Base-by-base conservation (phyloP, 345 rosid genomes). In the Citrus sp. region DNA sequence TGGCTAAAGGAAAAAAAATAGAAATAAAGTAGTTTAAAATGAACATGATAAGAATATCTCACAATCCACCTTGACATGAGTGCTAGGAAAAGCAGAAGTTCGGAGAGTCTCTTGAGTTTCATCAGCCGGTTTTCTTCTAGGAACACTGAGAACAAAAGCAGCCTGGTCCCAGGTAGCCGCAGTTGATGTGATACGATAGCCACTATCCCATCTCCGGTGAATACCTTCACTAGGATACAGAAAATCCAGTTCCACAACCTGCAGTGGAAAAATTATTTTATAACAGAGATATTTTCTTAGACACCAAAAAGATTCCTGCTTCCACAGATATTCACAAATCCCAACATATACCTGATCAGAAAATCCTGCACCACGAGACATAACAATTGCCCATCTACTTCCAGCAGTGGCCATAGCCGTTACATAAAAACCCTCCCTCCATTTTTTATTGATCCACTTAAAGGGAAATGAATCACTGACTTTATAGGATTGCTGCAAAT, bases 161-260 rank as follows among this genome's bases (percentile, higher is more conserved):
- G 98, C 88, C 83, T 96, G 99, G 80, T 96, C 99, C 84, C 81
- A 85, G 21, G 96, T 96, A 78, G 98, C 99, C 28, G 97, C 98
- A 60, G 93, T 88, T 79, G 99, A 91, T 49, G 99, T 96, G 74
- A 96, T 94, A 74, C 99, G 91, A 72, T 92, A 96, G 30, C 99
- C 99, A 80, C 80, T 77, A 62, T 92, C 97, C 99, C 99, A 96
- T 85, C 99, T 91, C 73, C 92, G 88, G 83, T 96, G 99, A 83
- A 96, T 87, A 82, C 99, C 99, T 88, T 96, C 99, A 84, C 99
- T 94, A 22, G 99, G 99, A 82, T 96, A 96, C 13, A 96, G 89
- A 87, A 96, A 96, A 90, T 96, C 99, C 55, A 96, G 84, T 85
- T 96, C 99, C 79, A 96, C 95, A 67, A 96, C 99, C 98, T 95